Percentiles rank a stretch among this genome's conserved stretches.
These are phyloP conservation scores for Leccinum disarticulatum DNA, from an alignment of 768 basidiomycete genomes.

Conservation along the genomic window DNA sequence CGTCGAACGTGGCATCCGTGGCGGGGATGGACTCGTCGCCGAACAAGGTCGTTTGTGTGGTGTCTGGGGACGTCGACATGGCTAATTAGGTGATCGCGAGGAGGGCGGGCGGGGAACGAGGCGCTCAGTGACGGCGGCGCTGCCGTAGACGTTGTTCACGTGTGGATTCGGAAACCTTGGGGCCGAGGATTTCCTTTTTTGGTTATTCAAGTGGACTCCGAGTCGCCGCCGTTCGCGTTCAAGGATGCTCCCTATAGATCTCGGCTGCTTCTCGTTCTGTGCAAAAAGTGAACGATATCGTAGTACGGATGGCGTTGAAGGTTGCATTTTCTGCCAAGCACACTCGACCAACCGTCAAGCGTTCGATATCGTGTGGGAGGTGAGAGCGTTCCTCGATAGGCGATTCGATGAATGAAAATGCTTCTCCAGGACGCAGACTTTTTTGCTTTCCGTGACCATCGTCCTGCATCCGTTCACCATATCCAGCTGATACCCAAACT, in stretches of 20 bases:
- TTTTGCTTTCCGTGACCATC: conserved; percentile 51
- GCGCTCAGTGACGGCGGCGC: not conserved
- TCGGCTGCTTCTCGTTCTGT: not conserved
- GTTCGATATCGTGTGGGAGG: conserved; percentile 54
- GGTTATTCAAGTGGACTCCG: not conserved
- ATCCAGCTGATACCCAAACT: conserved; percentile 50
- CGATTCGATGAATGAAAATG: not conserved
- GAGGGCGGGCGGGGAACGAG: not conserved
- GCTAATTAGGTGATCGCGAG: not conserved
- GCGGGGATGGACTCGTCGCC: conserved; percentile 22
- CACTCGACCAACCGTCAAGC: conserved; percentile 35
- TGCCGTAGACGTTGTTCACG: not conserved
- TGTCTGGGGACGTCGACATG: conserved; percentile 34
- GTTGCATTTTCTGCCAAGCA: conserved; percentile 44
- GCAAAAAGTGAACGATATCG: not conserved
- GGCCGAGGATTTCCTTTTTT: conserved; percentile 13
- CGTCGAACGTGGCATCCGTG: conserved; percentile 14
- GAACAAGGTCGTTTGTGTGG: conserved; percentile 30
- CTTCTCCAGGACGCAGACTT: conserved; percentile 43
- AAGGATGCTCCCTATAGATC: not conserved
- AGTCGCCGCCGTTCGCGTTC: too few species aligned
- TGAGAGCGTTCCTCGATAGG: conserved; percentile 6
- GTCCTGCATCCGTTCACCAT: conserved; percentile 50
- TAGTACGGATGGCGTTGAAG: not conserved
- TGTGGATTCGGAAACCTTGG: not conserved